Conservation (phyloP, 1,284 basidiomycete species). For the Schizophyllum amplum region DNA sequence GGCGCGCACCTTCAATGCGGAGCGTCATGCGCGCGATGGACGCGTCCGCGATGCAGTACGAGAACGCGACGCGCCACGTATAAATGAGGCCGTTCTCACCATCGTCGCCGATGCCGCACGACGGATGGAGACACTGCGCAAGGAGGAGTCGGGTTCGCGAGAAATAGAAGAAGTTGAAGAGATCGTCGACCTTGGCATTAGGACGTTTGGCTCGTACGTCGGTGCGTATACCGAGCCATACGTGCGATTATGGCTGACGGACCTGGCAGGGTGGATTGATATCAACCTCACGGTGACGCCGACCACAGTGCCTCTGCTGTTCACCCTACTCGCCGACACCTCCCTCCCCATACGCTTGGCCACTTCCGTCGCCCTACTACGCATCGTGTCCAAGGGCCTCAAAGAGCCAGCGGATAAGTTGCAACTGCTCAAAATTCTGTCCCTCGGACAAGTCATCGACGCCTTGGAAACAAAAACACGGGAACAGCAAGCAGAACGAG, state of each 20-base stretch:
- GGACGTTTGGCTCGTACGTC: constrained; percentile 90
- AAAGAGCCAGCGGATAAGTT: constrained; percentile 91
- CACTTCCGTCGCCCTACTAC: constrained; percentile 72
- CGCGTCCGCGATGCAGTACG: constrained; percentile 86
- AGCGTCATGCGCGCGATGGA: constrained; percentile 72
- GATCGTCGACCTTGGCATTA: constrained; percentile 82
- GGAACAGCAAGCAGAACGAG: constrained; percentile 56
- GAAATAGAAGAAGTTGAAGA: constrained; percentile 64
- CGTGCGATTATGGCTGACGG: constrained; percentile 1
- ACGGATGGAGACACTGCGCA: constrained; percentile 44
- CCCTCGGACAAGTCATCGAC: constrained; percentile 73
- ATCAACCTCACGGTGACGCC: constrained; percentile 94
- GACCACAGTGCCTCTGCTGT: constrained; percentile 80
- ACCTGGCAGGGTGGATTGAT: constrained; percentile 85
- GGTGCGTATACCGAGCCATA: constrained; percentile 48
- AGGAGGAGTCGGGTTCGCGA: constrained; percentile 37
- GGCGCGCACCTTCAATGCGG: constrained; percentile 62
- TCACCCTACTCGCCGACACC: constrained; percentile 76
- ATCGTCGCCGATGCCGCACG: constrained; percentile 75
- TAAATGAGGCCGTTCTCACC: constrained; percentile 83
- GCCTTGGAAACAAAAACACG: constrained; percentile 76
- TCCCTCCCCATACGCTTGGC: constrained; percentile 78
- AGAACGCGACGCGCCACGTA: constrained; percentile 78
- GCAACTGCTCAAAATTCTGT: constrained; percentile 84
- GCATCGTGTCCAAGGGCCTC: constrained; percentile 87